Conservation (phyloP, 352 stramenopile genomes). For the Phytophthora citricola region DNA sequence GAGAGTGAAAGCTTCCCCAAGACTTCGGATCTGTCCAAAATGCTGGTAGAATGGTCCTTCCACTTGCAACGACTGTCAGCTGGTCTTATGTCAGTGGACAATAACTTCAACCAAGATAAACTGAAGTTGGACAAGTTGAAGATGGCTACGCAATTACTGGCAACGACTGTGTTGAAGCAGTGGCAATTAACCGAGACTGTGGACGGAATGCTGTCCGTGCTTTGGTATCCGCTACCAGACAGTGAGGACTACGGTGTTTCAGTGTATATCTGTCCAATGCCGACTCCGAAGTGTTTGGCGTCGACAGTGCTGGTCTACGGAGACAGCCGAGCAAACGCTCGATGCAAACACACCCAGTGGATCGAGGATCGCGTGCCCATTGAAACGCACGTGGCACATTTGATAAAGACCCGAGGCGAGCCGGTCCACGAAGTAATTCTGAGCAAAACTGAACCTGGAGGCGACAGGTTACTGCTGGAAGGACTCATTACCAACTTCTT, state of each 20-base stretch:
- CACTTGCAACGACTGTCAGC: constrained; percentile 56
- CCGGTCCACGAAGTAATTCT: constrained; percentile 71
- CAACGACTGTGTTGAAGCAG: constrained; percentile 13
- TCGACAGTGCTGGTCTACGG: constrained; percentile 66
- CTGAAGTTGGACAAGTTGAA: constrained; percentile 24
- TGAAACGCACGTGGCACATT: constrained; percentile 40
- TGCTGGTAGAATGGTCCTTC: constrained; percentile 62
- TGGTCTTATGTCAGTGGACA: constrained; percentile 30
- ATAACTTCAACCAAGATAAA: neutral
- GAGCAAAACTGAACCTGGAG: constrained; percentile 23
- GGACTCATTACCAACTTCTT: constrained; percentile 86
- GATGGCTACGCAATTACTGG: constrained; percentile 16
- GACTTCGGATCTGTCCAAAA: neutral
- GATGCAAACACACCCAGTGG: constrained; percentile 80
- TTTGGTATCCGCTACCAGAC: constrained; percentile 52
- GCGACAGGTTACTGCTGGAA: constrained; percentile 62
- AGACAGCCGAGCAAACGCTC: constrained; percentile 43
- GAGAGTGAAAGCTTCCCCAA: constrained; percentile 31
- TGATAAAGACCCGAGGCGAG: constrained; percentile 26
- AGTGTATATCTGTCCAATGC: constrained; percentile 67
- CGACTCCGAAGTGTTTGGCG: constrained; percentile 41
- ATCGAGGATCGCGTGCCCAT: constrained; percentile 61
- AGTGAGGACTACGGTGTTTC: constrained; percentile 41
- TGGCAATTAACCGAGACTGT: constrained; percentile 8
- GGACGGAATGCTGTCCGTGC: constrained; percentile 71